phyloP scores from a whole-genome alignment of 2,329 filamentous ascomycete species.

The Ilyonectria destructans region DNA sequence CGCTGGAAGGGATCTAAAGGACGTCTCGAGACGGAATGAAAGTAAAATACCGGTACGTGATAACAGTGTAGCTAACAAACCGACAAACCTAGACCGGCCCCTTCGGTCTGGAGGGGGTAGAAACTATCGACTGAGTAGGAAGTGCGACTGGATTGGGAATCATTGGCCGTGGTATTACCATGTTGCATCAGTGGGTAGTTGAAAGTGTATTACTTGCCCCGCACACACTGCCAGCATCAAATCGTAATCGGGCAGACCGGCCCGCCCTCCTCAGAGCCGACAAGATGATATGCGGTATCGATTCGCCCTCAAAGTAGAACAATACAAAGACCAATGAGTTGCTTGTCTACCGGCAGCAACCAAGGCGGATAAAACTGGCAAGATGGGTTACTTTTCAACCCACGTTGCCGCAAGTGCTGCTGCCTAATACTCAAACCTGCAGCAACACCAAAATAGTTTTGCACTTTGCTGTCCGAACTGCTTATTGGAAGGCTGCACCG shows the following conservation, averaged over 20 bases:
- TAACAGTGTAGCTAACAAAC: no score
- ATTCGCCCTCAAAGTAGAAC: background rate
- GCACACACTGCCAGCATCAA: background rate
- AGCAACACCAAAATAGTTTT: background rate
- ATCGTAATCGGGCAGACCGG: conserved; percentile 12
- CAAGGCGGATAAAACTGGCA: conserved; percentile 8
- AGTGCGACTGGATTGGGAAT: no score
- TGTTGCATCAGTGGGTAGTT: no score
- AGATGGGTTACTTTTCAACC: background rate
- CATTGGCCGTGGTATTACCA: no score
- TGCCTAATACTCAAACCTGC: conserved; percentile 13
- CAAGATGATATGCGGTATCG: conserved; percentile 11
- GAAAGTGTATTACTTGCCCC: background rate
- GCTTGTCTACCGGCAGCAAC: background rate
- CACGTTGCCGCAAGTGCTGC: background rate
- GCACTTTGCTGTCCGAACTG: background rate
- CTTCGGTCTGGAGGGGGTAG: no score
- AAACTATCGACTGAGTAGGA: no score
- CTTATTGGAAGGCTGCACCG: no score
- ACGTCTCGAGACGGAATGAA: no score
- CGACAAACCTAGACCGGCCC: no score
- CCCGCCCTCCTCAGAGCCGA: background rate
- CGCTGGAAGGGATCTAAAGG: no score
- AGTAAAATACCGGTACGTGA: no score
- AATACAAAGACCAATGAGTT: background rate